Evolutionary conservation across 2,329 filamentous ascomycete species (phyloP).

Genomic region (Penicillium sp.): DNA sequence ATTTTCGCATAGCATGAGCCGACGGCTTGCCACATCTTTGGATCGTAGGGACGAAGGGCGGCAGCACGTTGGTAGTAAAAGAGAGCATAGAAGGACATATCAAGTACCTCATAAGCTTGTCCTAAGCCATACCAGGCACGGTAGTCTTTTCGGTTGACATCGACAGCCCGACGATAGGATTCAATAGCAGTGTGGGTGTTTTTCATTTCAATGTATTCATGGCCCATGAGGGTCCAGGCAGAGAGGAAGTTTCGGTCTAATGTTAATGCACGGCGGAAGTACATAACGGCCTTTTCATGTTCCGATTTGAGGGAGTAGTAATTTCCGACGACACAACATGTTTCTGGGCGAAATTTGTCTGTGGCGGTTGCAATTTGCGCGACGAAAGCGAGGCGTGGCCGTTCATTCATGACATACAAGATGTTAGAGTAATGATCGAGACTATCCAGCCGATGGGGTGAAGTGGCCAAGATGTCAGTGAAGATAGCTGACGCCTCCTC

Average conservation of each 20-base stretch:
- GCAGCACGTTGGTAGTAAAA: conserved; percentile 98
- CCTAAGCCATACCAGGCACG: conserved; percentile 97
- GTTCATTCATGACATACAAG: conserved; percentile 85
- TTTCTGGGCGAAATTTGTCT: conserved; percentile 95
- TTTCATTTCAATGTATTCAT: conserved; percentile 98
- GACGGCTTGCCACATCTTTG: conserved; percentile 98
- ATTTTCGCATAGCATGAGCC: conserved; percentile 91
- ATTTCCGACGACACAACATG: conserved; percentile 94
- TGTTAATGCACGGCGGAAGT: conserved; percentile 90
- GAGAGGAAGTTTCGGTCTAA: conserved; percentile 89
- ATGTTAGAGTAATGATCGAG: conserved; percentile 98
- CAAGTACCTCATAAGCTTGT: conserved; percentile 95
- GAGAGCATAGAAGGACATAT: conserved; percentile 96
- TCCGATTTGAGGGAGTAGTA: conserved; percentile 94
- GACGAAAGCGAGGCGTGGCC: conserved; percentile 88
- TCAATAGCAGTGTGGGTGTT: conserved; percentile 98
- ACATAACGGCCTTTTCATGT: conserved; percentile 97
- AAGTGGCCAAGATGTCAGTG: conserved; percentile 68
- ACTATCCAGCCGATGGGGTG: conserved; percentile 76
- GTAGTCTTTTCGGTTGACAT: conserved; percentile 94
- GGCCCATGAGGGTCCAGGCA: conserved; percentile 98
- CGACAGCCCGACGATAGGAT: conserved; percentile 91
- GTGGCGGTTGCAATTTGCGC: conserved; percentile 88
- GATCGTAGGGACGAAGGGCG: conserved; percentile 89
- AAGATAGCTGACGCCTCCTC: conserved; percentile 67